phyloP scores from a whole-genome alignment of 106 monocot species.

The Dioscorea zingiberensis region DNA sequence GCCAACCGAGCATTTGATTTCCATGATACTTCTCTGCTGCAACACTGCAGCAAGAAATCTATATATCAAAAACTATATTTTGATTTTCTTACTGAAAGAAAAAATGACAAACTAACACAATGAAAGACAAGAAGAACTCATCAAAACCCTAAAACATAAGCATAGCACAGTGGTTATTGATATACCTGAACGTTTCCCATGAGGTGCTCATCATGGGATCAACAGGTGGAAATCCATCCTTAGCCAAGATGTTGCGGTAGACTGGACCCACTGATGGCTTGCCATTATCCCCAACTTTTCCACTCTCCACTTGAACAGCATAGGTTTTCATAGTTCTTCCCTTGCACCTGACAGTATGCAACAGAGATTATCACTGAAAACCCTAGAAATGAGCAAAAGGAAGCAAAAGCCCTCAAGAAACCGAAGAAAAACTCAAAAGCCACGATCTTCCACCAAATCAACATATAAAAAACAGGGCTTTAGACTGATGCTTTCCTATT shows the following conservation, averaged over 20 bases:
- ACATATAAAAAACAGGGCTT: no score
- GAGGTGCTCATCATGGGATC: conserved; percentile 67
- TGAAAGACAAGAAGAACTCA: no score
- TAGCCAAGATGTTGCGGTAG: conserved; percentile 57
- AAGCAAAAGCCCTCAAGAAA: no score
- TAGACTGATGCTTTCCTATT: no score
- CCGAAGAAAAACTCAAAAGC: no score
- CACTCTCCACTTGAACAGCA: conserved; percentile 63
- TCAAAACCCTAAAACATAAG: no score
- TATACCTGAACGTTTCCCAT: conserved; percentile 88
- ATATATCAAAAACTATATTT: background rate
- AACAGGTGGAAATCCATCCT: conserved; percentile 55
- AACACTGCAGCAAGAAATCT: conserved; percentile 43
- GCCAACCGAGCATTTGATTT: conserved; percentile 94
- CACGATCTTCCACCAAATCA: no score
- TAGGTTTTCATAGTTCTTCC: conserved; percentile 26
- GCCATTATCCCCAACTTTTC: conserved; percentile 61
- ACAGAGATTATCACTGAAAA: no score
- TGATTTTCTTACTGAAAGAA: background rate
- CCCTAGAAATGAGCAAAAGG: no score
- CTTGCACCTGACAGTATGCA: no score
- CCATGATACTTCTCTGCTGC: conserved; percentile 52
- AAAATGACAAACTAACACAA: no score
- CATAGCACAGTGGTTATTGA: no score
- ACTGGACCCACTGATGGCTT: conserved; percentile 61